Base-by-base conservation (phyloP, 2,329 filamentous ascomycete species). In the Diaporthe amygdali region DNA sequence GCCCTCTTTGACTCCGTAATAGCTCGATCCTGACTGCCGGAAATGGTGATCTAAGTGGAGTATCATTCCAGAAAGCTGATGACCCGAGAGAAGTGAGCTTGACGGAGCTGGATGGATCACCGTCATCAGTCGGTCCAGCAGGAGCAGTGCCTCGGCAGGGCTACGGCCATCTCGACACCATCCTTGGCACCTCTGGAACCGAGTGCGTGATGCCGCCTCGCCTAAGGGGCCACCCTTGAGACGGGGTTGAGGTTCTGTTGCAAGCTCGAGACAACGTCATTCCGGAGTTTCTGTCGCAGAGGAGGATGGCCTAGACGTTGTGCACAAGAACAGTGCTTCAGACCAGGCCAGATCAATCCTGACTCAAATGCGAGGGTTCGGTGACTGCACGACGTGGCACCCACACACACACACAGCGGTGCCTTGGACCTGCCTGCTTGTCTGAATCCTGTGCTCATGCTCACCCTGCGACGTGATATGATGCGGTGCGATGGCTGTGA, bases 191-290 rank as follows among this genome's bases (percentile, higher is more conserved):
- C 41, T 64, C 20, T 37, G 39, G 25, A 63, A 47, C 27, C 27
- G 27, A 49, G 41, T 34, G 44, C 41, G n/a, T 49, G 39, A n/a
- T 47, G 56, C 32, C 55, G 37, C 37, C 37, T 39, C n/a, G n/a
- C n/a, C n/a, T n/a, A n/a, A n/a, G 37, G 37, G 55, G 9, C 55
- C 39, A 17, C 9, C 37, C 39, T 2, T 8, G 55, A 61, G 55
- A 44, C 55, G 39, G 39, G 51, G 55, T 61, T 61, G 55, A 39
- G 46, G 39, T 41, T 63, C 56, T 63, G 56, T 63, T 41, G 56
- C 56, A 34, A 49, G 9, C 27, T n/a, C 59, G 30, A 49, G n/a
- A 34, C 39, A 63, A 47, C 59, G 59, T 64, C 59, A 64, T 64
- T 10, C 41, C 41, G 59, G 59, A 47, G 59, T 37, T 64, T 17